Conservation (phyloP, 805 yeast genomes). For the Candida dendrica region DNA sequence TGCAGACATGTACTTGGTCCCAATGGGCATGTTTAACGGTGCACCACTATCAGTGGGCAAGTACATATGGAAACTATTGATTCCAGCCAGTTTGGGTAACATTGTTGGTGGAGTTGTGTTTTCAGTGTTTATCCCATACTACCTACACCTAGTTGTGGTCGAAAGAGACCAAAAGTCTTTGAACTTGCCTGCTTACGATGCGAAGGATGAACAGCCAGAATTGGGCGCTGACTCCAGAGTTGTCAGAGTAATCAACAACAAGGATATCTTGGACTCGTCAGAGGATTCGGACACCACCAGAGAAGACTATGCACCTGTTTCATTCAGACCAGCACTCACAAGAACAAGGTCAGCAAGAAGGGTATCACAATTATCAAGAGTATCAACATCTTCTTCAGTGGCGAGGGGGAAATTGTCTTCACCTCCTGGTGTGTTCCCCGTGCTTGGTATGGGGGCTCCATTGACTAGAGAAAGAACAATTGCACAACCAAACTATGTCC, state of each 20-base stretch:
- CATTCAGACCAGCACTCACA: conserved; percentile 11
- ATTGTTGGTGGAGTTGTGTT: conserved; percentile 72
- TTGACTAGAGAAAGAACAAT: conserved; percentile 47
- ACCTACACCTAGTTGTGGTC: conserved; percentile 63
- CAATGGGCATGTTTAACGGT: conserved; percentile 61
- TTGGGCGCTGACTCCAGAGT: conserved; percentile 73
- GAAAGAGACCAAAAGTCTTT: conserved; percentile 59
- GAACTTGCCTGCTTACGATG: conserved; percentile 61
- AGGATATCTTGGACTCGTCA: neutral
- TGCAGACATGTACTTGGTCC: conserved; percentile 71
- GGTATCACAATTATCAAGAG: conserved; percentile 2
- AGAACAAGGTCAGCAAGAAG: conserved; percentile 7
- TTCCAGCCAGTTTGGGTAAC: conserved; percentile 72
- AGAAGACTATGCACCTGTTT: conserved; percentile 3
- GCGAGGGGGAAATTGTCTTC: conserved; percentile 24
- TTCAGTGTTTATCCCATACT: conserved; percentile 61
- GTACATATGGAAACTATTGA: conserved; percentile 64
- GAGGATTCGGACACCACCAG: conserved; percentile 2
- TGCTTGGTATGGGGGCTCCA: conserved; percentile 70
- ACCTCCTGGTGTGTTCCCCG: conserved; percentile 77
- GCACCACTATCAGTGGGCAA: conserved; percentile 56
- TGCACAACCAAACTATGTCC: conserved; percentile 31
- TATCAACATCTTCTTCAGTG: conserved; percentile 4
- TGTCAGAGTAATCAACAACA: conserved; percentile 38
- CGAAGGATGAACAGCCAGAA: conserved; percentile 76